Evolutionary conservation across 306 rosid species (phyloP), one percentile per base, ranked within the genome.

Genomic region (Medicago arabica): DNA sequence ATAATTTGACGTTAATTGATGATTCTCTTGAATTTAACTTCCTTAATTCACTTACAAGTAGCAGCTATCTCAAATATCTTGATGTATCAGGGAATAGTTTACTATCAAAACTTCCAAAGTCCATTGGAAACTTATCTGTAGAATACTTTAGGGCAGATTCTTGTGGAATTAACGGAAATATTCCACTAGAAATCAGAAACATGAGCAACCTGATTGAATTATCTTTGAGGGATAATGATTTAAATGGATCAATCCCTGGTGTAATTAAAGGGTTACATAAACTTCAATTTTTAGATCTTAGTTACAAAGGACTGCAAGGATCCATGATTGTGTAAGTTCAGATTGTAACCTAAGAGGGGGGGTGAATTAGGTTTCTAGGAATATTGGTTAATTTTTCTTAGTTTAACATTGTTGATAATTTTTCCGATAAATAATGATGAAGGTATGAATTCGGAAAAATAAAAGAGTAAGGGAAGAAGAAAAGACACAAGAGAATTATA

Each of bases 161-260:
- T 49, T 49, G n/a, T 9, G 68, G 71, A 12, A 63, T 75, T 19
- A 0, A 18, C 36, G 79, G 79, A 19, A 49, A 49, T 1, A 50
- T 75, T 64, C 79, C 79, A 34, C 9, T 18, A 18, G 79, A 75
- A 75, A 63, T 84, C 6, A 81, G 85, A 34, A 69, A 74, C 36
- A 38, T 85, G 6, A 85, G 74, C 21, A 50, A 40, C 78, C 38
- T 82, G 69, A 0, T 75, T 0, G 0, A 0, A 0, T 18, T 82
- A 34, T 7, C 7, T 14, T 15, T 85, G 25, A 1, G 17, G 4
- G 6, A 5, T 9, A 85, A 2, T 8, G 11, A 51, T 16, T 16
- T 51, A 51, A 51, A 51, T 7, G 58, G 58, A 51, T 8, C 4
- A 7, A 15, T 85, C 7, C 86, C 88, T 8, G 0, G n/a, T 15